phyloP scores from a whole-genome alignment of 306 rosid genomes.

The Acacia confusa region DNA sequence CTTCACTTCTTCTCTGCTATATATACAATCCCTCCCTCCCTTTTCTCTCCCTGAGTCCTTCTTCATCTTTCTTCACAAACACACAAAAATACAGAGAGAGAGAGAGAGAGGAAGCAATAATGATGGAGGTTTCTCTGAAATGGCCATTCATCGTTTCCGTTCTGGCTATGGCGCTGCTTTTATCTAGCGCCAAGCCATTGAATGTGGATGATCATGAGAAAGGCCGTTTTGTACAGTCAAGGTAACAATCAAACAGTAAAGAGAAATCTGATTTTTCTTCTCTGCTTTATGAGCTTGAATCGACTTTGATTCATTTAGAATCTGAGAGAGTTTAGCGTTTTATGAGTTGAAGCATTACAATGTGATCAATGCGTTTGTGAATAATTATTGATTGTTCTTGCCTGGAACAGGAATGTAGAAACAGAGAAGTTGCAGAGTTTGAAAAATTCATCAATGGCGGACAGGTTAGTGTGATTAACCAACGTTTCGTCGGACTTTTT shows the following conservation, averaged over 20 bases:
- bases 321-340: neutral
- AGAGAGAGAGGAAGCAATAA: slow-evolving; percentile 7
- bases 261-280: neutral
- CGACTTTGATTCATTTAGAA: neutral
- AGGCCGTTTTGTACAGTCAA: slow-evolving; percentile 35
- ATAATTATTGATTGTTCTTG: neutral
- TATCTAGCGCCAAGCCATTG: slow-evolving; percentile 25
- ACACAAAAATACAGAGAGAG: neutral
- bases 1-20: slow-evolving; percentile 32
- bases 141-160: neutral
- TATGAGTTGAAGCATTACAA: neutral
- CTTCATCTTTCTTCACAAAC: slow-evolving; percentile 1
- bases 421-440: slow-evolving; percentile 45
- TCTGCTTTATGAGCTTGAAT: neutral
- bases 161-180: slow-evolving; percentile 25
- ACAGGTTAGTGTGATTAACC: slow-evolving; percentile 34
- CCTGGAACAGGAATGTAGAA: slow-evolving; percentile 34
- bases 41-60: slow-evolving; percentile 7
- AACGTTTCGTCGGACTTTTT: neutral
- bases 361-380: slow-evolving; percentile 3
- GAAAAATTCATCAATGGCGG: slow-evolving; percentile 52
- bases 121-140: slow-evolving; percentile 46
- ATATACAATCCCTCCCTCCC: slow-evolving; percentile 23
- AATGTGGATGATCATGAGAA: neutral
- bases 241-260: slow-evolving; percentile 26